Conservation (phyloP, 768 basidiomycete genomes). For the Rhizopogon rudus region DNA sequence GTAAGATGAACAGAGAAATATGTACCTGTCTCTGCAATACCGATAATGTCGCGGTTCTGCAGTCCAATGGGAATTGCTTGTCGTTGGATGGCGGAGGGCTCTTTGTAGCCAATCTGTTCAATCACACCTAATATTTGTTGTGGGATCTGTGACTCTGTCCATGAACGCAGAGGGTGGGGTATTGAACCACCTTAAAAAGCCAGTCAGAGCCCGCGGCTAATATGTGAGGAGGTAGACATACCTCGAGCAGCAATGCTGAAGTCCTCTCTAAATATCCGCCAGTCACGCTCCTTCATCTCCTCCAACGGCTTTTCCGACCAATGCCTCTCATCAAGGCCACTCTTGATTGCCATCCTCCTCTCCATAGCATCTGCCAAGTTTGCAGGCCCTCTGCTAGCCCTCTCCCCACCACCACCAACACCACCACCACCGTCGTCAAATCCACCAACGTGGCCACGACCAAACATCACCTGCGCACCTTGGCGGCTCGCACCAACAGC, state of each 20-base stretch:
- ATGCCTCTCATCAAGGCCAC: conserved; percentile 88
- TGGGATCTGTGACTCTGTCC: conserved; percentile 87
- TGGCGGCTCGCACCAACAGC: conserved; percentile 69
- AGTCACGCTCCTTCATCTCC: conserved; percentile 96
- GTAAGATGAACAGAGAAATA: conserved; percentile 3
- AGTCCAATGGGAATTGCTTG: conserved; percentile 99
- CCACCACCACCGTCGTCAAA: conserved; percentile 73
- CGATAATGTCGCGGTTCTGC: conserved; percentile 95
- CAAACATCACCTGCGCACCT: conserved; percentile 87
- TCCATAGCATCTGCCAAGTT: conserved; percentile 82
- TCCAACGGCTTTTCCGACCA: conserved; percentile 92
- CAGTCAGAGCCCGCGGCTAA: conserved; percentile 1
- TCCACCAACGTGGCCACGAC: conserved; percentile 75
- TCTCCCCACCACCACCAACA: conserved; percentile 38
- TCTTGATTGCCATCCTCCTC: conserved; percentile 72
- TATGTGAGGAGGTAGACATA: conserved; percentile 20
- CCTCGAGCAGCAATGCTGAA: conserved; percentile 94
- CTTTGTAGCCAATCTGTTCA: conserved; percentile 91
- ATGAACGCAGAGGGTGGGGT: conserved; percentile 89
- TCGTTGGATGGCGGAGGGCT: conserved; percentile 94
- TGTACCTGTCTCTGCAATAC: conserved; percentile 95
- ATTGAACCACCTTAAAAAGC: conserved; percentile 73
- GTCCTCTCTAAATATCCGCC: conserved; percentile 99
- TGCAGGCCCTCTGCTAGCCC: conserved; percentile 38
- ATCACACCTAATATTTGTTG: conserved; percentile 75